A percentile compares a stretch with the other conserved stretches of the same genome.
These are phyloP conservation scores for Acer negundo DNA, from an alignment of 345 rosid species.

Conservation along the genomic window DNA sequence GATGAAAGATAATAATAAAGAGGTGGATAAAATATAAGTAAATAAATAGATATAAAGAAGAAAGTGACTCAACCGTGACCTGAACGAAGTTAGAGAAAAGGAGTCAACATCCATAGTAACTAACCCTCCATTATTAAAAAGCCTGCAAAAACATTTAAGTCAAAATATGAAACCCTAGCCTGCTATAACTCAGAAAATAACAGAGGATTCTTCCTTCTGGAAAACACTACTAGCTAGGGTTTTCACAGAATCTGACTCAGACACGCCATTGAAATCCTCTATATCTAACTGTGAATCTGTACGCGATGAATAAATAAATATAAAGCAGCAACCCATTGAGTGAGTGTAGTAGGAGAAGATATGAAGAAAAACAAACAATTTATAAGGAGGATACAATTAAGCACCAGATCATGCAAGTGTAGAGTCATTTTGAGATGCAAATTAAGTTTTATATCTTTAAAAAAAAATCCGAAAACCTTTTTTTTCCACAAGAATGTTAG, in stretches of 20 bases:
- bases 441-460: too few relatives aligned
- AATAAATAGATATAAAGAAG: not conserved
- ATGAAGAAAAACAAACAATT: too few relatives aligned
- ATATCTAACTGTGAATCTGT: too few relatives aligned
- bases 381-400: not conserved
- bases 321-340: not conserved
- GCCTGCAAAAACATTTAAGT: slow-evolving; percentile 25
- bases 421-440: not conserved
- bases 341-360: not conserved
- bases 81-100: slow-evolving; percentile 19
- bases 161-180: slow-evolving; percentile 34
- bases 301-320: too few relatives aligned
- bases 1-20: not conserved
- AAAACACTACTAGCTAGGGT: slow-evolving; percentile 25
- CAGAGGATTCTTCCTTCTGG: slow-evolving; percentile 8
- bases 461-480: too few relatives aligned
- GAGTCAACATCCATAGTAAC: slow-evolving; percentile 40
- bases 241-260: slow-evolving; percentile 19
- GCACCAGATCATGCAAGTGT: not conserved
- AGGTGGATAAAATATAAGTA: not conserved
- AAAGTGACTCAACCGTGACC: slow-evolving; percentile 25
- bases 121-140: slow-evolving; percentile 23
- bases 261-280: slow-evolving; percentile 10
- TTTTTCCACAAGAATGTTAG: not conserved
- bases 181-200: not conserved